These are phyloP conservation scores for Posidonia oceanica DNA, from an alignment of 116 monocot species.

Conservation along the genomic window DNA sequence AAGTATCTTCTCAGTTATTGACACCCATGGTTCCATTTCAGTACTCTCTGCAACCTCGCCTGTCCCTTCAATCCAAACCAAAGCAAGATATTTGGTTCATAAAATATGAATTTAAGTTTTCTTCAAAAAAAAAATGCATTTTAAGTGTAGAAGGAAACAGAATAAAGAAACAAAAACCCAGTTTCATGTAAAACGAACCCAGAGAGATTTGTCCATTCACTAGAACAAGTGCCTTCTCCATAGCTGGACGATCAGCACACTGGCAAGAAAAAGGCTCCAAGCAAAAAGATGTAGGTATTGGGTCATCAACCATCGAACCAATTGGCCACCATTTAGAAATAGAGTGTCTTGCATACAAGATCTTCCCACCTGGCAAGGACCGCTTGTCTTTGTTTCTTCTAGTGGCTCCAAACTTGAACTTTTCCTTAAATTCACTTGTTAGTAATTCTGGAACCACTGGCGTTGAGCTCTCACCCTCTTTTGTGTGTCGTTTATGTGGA, in stretches of 20 bases:
- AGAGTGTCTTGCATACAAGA: conserved; percentile 17
- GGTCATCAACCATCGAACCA: conserved; percentile 6
- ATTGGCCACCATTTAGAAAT: conserved; percentile 30
- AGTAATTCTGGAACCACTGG: conserved; percentile 12
- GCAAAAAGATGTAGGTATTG: conserved; percentile 12
- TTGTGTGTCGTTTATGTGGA: conserved; percentile 47
- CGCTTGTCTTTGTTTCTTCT: not conserved
- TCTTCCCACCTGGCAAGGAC: not conserved
- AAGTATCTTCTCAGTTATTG: conserved; percentile 22
- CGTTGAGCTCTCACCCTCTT: conserved; percentile 2
- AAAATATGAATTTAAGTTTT: not conserved
- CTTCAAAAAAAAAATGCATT: too few relatives aligned
- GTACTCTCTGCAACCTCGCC: not conserved
- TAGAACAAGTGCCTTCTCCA: conserved; percentile 33
- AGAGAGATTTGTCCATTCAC: not conserved
- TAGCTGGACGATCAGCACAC: conserved; percentile 19
- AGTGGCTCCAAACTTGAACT: conserved; percentile 6
- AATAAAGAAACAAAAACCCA: not conserved
- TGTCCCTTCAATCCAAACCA: not conserved
- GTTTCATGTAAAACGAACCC: not conserved
- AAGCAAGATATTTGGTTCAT: not conserved
- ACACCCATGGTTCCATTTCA: conserved; percentile 15
- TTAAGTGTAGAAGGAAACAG: not conserved
- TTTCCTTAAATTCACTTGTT: conserved; percentile 11
- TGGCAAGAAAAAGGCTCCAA: conserved; percentile 35